Evolutionary conservation across 2,329 filamentous ascomycete genomes (phyloP).

Genomic region (Botrytis elliptica): DNA sequence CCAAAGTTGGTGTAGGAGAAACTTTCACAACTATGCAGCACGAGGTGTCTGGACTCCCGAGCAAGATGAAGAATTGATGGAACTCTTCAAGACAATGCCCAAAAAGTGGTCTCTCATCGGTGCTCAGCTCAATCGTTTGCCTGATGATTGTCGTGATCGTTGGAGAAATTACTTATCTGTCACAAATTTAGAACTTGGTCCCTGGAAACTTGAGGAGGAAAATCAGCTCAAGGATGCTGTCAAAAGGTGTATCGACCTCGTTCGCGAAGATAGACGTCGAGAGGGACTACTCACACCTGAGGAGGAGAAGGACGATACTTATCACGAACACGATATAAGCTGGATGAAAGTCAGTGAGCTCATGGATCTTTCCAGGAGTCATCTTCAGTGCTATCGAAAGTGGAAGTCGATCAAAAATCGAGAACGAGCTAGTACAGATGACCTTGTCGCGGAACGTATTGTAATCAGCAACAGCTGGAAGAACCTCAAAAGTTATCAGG

Average conservation of each 20-base stretch:
- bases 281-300: conserved; percentile 36
- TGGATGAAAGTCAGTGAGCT: conserved; percentile 64
- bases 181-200: conserved; percentile 49
- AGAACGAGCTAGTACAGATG: conserved; percentile 30
- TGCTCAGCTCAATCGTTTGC: conserved; percentile 60
- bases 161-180: conserved; percentile 67
- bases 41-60: conserved; percentile 59
- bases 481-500: conserved; percentile 45
- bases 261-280: conserved; percentile 43
- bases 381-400: conserved; percentile 67
- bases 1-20: conserved; percentile 57
- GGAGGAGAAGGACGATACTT: conserved; percentile 32
- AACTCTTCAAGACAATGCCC: conserved; percentile 45
- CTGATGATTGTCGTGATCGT: conserved; percentile 66
- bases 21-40: conserved; percentile 64
- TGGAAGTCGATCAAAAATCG: conserved; percentile 54
- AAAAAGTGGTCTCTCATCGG: conserved; percentile 63
- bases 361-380: conserved; percentile 61
- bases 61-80: conserved; percentile 54
- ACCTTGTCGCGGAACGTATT: conserved; percentile 22
- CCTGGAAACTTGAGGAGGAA: conserved; percentile 64
- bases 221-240: conserved; percentile 45
- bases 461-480: conserved; percentile 43
- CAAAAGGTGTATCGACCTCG: conserved; percentile 49
- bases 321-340: conserved; percentile 55